Evolutionary conservation across 192 early-diverging fungal genomes (phyloP), one percentile per base, ranked within the genome.

Genomic region (Entomortierella chlamydospora): DNA sequence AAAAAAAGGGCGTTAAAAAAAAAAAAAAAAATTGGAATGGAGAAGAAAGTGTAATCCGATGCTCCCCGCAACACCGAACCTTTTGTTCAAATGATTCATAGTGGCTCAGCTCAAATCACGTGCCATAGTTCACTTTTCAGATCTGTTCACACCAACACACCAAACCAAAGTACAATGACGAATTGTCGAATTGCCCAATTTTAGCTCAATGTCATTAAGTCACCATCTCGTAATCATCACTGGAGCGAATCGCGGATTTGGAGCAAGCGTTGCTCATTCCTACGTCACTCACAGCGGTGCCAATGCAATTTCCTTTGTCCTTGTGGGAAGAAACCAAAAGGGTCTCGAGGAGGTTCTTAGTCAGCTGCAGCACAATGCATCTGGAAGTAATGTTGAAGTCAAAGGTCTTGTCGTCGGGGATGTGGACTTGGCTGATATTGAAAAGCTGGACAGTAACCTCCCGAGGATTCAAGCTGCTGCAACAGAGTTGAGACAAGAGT

Each of bases 171-270:
- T 10, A 37, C 5, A 37, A 37, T 37, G 34, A 37, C 34, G 34
- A 37, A 37, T 10, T 37, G 4, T 37, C 10, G 4, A 7, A 7
- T 37, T 37, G 4, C 10, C 10, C 10, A 37, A 37, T 37, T 37
- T 37, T 37, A 17, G 22, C 22, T 10, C 4, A 9, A 78, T 81
- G 79, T 47, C 66, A 23, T 51, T 34, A 17, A 47, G 43, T 26
- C 84, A 85, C 22, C 68, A 72, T 60, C 70, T 87, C 39, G 76
- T 81, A 26, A 61, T 89, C 58, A 82, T 93, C 57, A 90, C 89
- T 29, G 92, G 92, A 13, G 92, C 91, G 18, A 88, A 87, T 70
- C 82, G 89, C 33, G 91, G 89, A 0, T 90, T 93, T 37, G 92
- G 92, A 26, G 82, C 70, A 33, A 85, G 76, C 25, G 82, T 92